Evolutionary conservation across 1,284 basidiomycete species (phyloP), one percentile per base, ranked within the genome.

Genomic region (Gomphus sp.): DNA sequence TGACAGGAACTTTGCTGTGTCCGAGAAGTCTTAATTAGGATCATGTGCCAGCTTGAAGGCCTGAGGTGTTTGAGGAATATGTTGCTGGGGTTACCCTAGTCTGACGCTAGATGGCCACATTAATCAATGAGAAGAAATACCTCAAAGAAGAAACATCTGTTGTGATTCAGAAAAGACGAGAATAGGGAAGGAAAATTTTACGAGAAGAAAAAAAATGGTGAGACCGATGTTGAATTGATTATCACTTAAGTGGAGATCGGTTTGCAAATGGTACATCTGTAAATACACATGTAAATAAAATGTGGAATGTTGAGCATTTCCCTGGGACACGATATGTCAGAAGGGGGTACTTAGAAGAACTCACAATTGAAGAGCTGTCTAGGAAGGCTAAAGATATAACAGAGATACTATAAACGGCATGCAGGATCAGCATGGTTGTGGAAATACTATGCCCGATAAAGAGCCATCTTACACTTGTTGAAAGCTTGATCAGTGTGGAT

Each of bases 11-110:
- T 79, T 87, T 47, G 88, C 89, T 0, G 81, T 86, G 66, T 89
- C 86, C 3, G 88, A 89, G 73, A 91, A 91, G 70, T 91, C 89
- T 66, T 87, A 80, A 91, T 74, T 83, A 91, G 4, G 87, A 87
- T 2, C 74, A 65, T n/a, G 70, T 65, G 1, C 85, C 87, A 2
- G 83, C 82, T 69, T 1, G 81, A 84, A 0, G 85, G 85, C 1
- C 83, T 74, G n/a, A 89, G 73, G 28, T 82, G 79, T 67, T 88
- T 89, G 58, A 90, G 71, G 66, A 89, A 80, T 4, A 88, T 70
- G 62, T 87, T 87, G 16, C 83, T 85, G 8, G 85, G 85, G 77
- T 76, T 66, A 66, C 64, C 73, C 76, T 55, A 22, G 45, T 47
- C 28, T 34, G 49, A n/a, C 11, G 14, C 31, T 9, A 76, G 68